A percentile compares a stretch with the other conserved stretches of the same genome.
phyloP scores from a whole-genome alignment of 257 asterid species.

The Solanum pennellii region DNA sequence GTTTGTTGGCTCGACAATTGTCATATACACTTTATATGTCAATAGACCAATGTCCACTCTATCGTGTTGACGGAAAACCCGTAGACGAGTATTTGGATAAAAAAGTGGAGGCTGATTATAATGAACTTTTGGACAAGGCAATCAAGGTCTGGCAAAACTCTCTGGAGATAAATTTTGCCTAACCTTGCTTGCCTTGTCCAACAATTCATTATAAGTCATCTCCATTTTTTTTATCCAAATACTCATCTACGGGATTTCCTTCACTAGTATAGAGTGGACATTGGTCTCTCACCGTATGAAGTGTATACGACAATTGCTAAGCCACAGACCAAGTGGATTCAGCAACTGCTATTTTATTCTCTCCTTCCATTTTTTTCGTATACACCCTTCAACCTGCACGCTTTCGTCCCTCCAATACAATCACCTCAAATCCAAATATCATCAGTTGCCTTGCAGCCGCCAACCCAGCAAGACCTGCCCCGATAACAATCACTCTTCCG shows the following conservation, averaged over 20 bases:
- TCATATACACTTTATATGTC: not conserved
- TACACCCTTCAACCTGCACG: not conserved
- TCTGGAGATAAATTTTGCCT: not conserved
- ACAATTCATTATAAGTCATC: not conserved
- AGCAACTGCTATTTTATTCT: not conserved
- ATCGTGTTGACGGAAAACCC: conserved; percentile 47
- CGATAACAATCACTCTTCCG: not conserved
- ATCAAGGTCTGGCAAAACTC: conserved; percentile 49
- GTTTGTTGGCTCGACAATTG: conserved; percentile 6
- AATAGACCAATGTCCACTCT: conserved; percentile 63
- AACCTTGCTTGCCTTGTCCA: not conserved
- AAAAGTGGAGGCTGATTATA: conserved; percentile 60
- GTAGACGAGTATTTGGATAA: conserved; percentile 53
- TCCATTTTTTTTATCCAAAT: not conserved
- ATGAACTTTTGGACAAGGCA: conserved; percentile 54
- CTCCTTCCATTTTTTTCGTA: not conserved
- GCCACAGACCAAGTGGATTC: not conserved
- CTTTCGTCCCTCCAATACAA: not conserved
- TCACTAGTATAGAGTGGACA: not conserved
- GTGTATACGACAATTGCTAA: not conserved
- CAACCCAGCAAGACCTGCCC: not conserved
- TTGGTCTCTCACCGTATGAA: not conserved
- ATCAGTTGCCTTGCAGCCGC: not conserved
- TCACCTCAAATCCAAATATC: not conserved
- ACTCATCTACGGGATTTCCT: not conserved